Base-by-base conservation (phyloP, 805 yeast genomes). In the Saccharomycopsis microspora region DNA sequence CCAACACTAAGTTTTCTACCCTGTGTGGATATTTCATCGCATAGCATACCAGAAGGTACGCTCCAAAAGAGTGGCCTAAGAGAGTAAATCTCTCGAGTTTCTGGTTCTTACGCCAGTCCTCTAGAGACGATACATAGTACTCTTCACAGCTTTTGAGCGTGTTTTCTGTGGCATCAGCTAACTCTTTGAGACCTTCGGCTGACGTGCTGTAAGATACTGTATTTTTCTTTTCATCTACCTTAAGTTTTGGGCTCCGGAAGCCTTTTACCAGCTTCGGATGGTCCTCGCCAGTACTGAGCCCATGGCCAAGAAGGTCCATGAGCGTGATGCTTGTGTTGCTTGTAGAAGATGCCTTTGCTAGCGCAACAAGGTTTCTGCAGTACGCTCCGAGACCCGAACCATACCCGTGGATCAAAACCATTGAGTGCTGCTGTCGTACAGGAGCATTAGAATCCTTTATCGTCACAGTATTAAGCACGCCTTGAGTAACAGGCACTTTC, bases 331-430 rank as follows among this genome's bases (percentile, higher is more conserved):
- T 30, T 5, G 47, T 11, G 9, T 38, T 43, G 11, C 11, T 33
- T 3, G 33, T 65, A 28, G 71, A 65, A 1, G 77, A 76, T 6
- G 81, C 64, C 4, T 66, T 51, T 3, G 75, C 60, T 43, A 82
- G 61, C 0, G 63, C 68, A 42, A 73, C 75, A 54, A 85, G 76
- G 58, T 85, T 90, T 52, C 82, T 76, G 57, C 81, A 75, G 56
- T 78, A 90, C 47, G 87, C 79, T 30, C 94, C 90, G 9, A 88
- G 74, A 1, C 95, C 85, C 0, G 97, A 95, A 1, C 95, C 96
- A 59, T 87, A 88, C 0, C 98, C 98, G 63, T 90, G 98, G 4
- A 93, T 65, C 52, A 90, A 63, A 2, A 93, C 84, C 19, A 19
- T 19, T 19, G 19, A 19, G 19, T 19, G 19, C 19, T 19, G 19